Percentiles rank a stretch among this genome's conserved stretches.
phyloP scores from a whole-genome alignment of 2,329 filamentous ascomycete species.

The Penicillium sp. region DNA sequence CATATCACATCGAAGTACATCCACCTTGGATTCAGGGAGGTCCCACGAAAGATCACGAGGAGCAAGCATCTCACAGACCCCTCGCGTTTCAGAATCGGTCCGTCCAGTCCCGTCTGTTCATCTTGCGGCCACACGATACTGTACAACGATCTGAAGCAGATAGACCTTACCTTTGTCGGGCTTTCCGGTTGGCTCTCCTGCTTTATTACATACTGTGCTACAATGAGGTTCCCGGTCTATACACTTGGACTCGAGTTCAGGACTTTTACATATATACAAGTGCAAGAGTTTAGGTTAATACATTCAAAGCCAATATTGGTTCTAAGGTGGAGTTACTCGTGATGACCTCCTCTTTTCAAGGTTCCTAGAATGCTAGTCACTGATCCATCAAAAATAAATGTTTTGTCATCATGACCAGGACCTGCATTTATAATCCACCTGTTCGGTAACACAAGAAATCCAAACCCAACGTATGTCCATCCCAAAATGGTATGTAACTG shows the following conservation, averaged over 20 bases:
- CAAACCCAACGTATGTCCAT: not conserved
- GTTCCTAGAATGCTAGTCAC: too few relatives aligned
- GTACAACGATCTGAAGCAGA: conserved; percentile 4
- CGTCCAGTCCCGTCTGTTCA: not conserved
- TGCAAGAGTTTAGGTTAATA: too few relatives aligned
- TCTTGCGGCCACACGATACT: not conserved
- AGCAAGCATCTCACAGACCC: not conserved
- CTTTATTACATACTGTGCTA: not conserved
- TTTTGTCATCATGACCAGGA: too few relatives aligned
- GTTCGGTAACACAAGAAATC: not conserved
- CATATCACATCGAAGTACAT: not conserved
- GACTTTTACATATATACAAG: too few relatives aligned
- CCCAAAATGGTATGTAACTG: too few relatives aligned
- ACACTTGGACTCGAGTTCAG: too few relatives aligned
- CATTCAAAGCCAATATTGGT: too few relatives aligned
- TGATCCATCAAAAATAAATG: too few relatives aligned
- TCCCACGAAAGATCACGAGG: conserved; percentile 8
- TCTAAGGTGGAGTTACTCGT: too few relatives aligned
- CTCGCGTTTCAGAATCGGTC: conserved; percentile 11
- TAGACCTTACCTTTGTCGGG: not conserved
- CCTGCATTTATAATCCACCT: not conserved
- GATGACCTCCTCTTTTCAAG: too few relatives aligned
- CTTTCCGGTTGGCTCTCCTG: not conserved
- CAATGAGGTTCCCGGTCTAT: not conserved
- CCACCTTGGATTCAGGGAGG: not conserved